A percentile compares a stretch with the other conserved stretches of the same genome.
Evolutionary conservation across 2,329 filamentous ascomycete genomes (phyloP).

Genomic region (Blastomyces percursus): DNA sequence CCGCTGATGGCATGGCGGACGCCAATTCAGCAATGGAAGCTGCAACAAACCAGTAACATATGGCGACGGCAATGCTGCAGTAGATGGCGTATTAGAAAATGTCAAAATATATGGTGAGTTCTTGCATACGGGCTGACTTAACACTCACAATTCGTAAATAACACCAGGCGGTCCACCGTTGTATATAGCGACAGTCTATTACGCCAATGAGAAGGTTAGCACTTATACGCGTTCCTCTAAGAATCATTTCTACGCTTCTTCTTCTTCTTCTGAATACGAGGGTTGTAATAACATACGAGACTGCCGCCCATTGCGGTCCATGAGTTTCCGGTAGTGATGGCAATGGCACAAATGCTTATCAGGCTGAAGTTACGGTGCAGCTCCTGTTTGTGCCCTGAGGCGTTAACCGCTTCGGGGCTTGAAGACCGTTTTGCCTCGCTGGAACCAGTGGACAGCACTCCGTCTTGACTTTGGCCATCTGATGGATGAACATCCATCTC

Average conservation of each 20-base stretch:
- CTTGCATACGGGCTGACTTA: background rate
- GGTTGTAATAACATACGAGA: conserved; percentile 40
- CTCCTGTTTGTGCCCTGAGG: conserved; percentile 54
- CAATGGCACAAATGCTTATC: conserved; percentile 48
- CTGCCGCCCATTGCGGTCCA: conserved; percentile 55
- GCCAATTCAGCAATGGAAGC: conserved; percentile 51
- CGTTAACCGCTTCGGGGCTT: conserved; percentile 45
- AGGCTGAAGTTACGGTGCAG: conserved; percentile 53
- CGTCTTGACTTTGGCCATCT: background rate
- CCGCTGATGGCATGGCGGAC: conserved; percentile 50
- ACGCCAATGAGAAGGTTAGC: conserved; percentile 13
- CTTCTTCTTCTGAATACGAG: background rate
- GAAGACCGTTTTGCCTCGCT: conserved; percentile 17
- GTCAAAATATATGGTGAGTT: background rate
- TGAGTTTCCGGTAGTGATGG: conserved; percentile 53
- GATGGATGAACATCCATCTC: background rate
- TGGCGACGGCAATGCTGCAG: conserved; percentile 32
- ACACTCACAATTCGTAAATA: conserved; percentile 47
- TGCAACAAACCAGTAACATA: conserved; percentile 49
- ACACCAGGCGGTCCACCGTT: conserved; percentile 54
- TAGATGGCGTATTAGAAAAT: conserved; percentile 13
- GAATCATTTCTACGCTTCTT: background rate
- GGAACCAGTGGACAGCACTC: conserved; percentile 9
- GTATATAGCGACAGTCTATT: conserved; percentile 40
- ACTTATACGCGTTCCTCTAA: background rate